phyloP scores from a whole-genome alignment of 805 yeast species.

The Suhomyces kilbournensis region DNA sequence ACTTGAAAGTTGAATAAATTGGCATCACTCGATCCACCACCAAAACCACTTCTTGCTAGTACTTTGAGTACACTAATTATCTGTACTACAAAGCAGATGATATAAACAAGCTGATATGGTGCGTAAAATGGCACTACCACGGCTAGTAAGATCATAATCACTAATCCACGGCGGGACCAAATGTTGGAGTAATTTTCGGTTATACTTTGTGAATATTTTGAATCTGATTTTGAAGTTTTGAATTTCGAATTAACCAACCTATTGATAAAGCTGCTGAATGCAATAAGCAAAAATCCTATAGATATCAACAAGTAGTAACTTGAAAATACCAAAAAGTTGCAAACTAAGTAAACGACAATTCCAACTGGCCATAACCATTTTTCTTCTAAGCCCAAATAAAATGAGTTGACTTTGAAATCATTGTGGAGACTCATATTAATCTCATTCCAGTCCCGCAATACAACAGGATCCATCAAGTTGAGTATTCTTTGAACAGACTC shows the following conservation, averaged over 20 bases:
- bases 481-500: slow-evolving; percentile 36
- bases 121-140: slow-evolving; percentile 55
- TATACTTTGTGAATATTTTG: background rate
- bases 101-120: slow-evolving; percentile 79
- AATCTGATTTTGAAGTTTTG: background rate
- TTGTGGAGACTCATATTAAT: slow-evolving; percentile 35
- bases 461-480: slow-evolving; percentile 52
- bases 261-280: background rate
- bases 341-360: slow-evolving; percentile 48
- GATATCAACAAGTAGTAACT: slow-evolving; percentile 26
- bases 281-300: slow-evolving; percentile 5
- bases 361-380: slow-evolving; percentile 55
- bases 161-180: slow-evolving; percentile 16
- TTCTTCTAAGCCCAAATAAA: slow-evolving; percentile 67
- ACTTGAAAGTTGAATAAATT: slow-evolving; percentile 54
- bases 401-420: slow-evolving; percentile 47
- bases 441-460: slow-evolving; percentile 44
- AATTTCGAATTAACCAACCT: background rate
- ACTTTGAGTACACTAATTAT: slow-evolving; percentile 45
- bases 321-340: slow-evolving; percentile 42
- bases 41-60: background rate
- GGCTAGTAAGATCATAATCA: slow-evolving; percentile 36
- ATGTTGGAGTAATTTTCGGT: background rate
- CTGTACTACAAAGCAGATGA: slow-evolving; percentile 60
- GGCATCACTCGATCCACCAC: slow-evolving; percentile 8